phyloP scores from a whole-genome alignment of 2,329 filamentous ascomycete species.

The Hymenoscyphus repandus region DNA sequence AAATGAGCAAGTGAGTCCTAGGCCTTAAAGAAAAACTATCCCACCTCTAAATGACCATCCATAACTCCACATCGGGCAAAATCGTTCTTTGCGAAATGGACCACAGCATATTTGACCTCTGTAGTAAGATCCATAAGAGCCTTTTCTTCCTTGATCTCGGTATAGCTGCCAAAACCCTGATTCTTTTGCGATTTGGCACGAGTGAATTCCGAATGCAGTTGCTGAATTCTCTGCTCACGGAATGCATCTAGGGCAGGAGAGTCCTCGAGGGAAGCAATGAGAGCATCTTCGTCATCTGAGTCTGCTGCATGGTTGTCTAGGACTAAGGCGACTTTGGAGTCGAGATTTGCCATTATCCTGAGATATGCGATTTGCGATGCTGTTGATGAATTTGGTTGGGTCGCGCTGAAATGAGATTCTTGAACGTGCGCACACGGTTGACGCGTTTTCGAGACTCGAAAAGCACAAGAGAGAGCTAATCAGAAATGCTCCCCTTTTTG shows the following conservation, averaged over 20 bases:
- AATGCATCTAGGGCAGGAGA: constrained; percentile 47
- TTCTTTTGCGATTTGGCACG: constrained; percentile 46
- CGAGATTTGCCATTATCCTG: constrained; percentile 38
- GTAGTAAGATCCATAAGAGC: constrained; percentile 44
- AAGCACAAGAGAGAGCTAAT: background rate
- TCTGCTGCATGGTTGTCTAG: constrained; percentile 33
- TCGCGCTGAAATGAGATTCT: constrained; percentile 9
- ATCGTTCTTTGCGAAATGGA: constrained; percentile 39
- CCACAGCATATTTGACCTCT: constrained; percentile 34
- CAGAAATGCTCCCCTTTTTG: background rate
- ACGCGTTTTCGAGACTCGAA: background rate
- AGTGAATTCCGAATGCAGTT: constrained; percentile 50
- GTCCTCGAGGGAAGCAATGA: constrained; percentile 51
- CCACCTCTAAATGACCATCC: constrained; percentile 35
- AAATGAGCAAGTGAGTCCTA: background rate
- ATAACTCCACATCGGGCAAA: constrained; percentile 38
- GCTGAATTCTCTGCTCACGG: constrained; percentile 51
- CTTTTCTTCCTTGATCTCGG: constrained; percentile 54
- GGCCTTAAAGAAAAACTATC: background rate
- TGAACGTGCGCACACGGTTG: no score
- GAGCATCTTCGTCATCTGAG: constrained; percentile 51
- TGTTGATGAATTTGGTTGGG: constrained; percentile 4
- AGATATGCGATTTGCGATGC: background rate
- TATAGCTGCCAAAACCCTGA: constrained; percentile 46
- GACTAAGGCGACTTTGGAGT: constrained; percentile 45